phyloP scores from a whole-genome alignment of 2,329 filamentous ascomycete species.

The Teratosphaeria epicoccoides region DNA sequence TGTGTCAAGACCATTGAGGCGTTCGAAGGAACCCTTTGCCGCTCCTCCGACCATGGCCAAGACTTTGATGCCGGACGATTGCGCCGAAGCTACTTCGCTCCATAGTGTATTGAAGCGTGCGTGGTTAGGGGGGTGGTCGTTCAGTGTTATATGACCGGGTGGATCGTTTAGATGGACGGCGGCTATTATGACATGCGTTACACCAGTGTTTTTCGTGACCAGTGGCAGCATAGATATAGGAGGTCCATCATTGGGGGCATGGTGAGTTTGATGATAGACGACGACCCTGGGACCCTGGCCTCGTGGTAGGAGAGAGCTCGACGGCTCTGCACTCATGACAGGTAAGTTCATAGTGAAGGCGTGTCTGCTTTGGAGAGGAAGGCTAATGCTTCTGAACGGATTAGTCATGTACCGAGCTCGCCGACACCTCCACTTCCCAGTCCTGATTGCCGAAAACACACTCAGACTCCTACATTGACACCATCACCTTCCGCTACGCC shows the following conservation, averaged over 20 bases:
- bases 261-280: constrained; percentile 56
- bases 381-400: neutral
- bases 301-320: neutral
- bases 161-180: constrained; percentile 72
- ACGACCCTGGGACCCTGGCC: constrained; percentile 36
- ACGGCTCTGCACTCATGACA: neutral
- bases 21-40: constrained; percentile 60
- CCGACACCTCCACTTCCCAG: neutral
- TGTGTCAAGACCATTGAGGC: constrained; percentile 48
- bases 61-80: constrained; percentile 65
- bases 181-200: constrained; percentile 77
- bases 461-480: neutral
- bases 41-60: constrained; percentile 83
- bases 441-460: neutral
- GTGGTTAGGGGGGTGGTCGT: constrained; percentile 60
- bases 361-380: neutral
- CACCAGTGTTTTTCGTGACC: constrained; percentile 46
- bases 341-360: neutral
- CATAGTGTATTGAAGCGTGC: constrained; percentile 62
- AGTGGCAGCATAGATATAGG: constrained; percentile 54
- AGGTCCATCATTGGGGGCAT: constrained; percentile 39
- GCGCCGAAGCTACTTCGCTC: constrained; percentile 63
- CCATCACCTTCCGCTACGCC: neutral
- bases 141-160: constrained; percentile 61
- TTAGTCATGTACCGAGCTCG: neutral